These are phyloP conservation scores for Theileria annulata DNA, from an alignment of 169 alveolate genomes.

Conservation along the genomic window DNA sequence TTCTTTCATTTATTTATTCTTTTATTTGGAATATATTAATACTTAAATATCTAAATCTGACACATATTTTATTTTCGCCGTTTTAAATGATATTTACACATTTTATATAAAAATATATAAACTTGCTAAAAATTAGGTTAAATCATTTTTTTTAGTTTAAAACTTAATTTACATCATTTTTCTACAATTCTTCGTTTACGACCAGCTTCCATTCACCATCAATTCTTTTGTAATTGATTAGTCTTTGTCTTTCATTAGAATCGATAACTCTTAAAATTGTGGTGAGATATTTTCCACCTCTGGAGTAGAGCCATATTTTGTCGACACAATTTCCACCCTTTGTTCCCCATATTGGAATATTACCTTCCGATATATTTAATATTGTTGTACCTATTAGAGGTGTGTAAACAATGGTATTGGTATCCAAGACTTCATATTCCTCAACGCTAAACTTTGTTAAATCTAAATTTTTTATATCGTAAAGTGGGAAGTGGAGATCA, in stretches of 20 bases:
- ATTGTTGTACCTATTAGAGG: not conserved
- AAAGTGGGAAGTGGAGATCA: conserved; percentile 7
- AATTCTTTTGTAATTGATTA: conserved; percentile 9
- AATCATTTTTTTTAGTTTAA: not conserved
- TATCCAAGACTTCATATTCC: conserved; percentile 3
- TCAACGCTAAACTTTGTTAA: not conserved
- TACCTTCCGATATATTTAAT: conserved; percentile 10
- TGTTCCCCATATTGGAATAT: conserved; percentile 13
- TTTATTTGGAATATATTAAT: not conserved
- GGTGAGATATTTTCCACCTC: conserved; percentile 3
- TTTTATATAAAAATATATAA: not conserved
- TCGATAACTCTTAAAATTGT: not conserved
- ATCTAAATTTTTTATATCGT: conserved; percentile 9
- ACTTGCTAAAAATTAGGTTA: not conserved
- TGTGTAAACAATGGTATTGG: conserved; percentile 13
- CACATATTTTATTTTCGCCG: not conserved
- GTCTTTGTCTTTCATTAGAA: not conserved
- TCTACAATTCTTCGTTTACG: conserved; percentile 1
- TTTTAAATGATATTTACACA: not conserved
- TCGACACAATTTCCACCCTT: conserved; percentile 15
- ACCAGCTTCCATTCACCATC: conserved; percentile 3
- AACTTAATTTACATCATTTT: conserved; percentile 2
- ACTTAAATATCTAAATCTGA: not conserved
- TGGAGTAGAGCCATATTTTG: conserved; percentile 18
- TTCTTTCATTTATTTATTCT: not conserved